Evolutionary conservation across 1,284 basidiomycete species (phyloP).

Genomic region (Entoloma clypeatum): DNA sequence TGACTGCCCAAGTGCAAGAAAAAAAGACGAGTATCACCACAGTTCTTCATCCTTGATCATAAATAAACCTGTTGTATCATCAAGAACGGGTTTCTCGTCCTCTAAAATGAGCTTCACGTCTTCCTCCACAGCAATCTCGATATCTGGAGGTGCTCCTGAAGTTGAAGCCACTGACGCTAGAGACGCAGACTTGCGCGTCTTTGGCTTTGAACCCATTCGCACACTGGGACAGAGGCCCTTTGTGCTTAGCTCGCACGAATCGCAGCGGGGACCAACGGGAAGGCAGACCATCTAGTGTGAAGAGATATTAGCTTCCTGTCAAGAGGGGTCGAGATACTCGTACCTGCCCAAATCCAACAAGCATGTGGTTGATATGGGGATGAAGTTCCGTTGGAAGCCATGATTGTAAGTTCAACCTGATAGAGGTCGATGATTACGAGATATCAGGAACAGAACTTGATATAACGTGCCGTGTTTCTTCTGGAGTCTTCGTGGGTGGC

Average conservation of each 20-base stretch:
- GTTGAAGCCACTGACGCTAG: slow-evolving; percentile 6
- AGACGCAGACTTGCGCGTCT: slow-evolving; percentile 14
- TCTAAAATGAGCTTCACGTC: no score
- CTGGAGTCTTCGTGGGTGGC: slow-evolving; percentile 78
- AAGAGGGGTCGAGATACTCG: slow-evolving; percentile 11
- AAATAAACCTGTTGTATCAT: background rate
- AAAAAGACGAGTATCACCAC: no score
- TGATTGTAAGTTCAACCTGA: slow-evolving; percentile 80
- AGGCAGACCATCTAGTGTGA: slow-evolving; percentile 66
- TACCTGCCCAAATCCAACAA: slow-evolving; percentile 94
- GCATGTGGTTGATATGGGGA: slow-evolving; percentile 79
- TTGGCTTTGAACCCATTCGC: slow-evolving; percentile 17
- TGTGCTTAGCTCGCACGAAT: slow-evolving; percentile 61
- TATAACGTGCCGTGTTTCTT: slow-evolving; percentile 71
- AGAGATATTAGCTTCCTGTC: background rate
- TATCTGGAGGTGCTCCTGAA: slow-evolving; percentile 14
- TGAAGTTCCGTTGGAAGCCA: slow-evolving; percentile 85
- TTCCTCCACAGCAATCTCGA: slow-evolving; percentile 17
- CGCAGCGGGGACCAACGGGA: slow-evolving; percentile 81
- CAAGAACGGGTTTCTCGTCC: slow-evolving; percentile 3
- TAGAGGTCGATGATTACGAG: background rate
- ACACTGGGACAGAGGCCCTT: slow-evolving; percentile 60
- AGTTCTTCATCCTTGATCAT: no score
- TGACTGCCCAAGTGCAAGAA: no score
- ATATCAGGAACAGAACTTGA: background rate